Percentiles rank a stretch among this genome's conserved stretches.
These are phyloP conservation scores for Phaeotremella skinneri DNA, from an alignment of 768 basidiomycete genomes.

Conservation along the genomic window DNA sequence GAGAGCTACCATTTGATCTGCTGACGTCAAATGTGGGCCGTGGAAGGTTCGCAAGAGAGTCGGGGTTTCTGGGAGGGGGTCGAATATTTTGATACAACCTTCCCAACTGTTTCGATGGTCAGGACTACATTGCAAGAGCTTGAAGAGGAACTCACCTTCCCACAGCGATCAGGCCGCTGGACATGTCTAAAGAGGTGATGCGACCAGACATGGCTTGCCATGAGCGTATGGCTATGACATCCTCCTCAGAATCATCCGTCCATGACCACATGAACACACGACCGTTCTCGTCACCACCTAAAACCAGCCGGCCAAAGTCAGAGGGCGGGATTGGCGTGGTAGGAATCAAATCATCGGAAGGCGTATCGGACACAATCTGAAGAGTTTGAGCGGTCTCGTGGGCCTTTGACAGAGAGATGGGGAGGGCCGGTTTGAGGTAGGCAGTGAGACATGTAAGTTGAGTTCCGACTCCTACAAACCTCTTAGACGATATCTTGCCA, in stretches of 20 bases:
- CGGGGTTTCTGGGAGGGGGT: slow-evolving; percentile 37
- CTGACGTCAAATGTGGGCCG: slow-evolving; percentile 30
- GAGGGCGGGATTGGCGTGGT: background rate
- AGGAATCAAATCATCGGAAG: slow-evolving; percentile 1
- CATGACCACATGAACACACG: slow-evolving; percentile 36
- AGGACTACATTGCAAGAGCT: background rate
- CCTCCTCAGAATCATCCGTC: slow-evolving; percentile 9
- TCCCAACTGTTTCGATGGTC: slow-evolving; percentile 24
- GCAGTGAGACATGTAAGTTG: slow-evolving; percentile 15
- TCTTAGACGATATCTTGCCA: background rate
- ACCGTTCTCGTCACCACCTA: slow-evolving; percentile 36
- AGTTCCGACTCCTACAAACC: slow-evolving; percentile 10
- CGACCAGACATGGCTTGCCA: slow-evolving; percentile 34
- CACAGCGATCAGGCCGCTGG: slow-evolving; percentile 37
- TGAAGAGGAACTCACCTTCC: slow-evolving; percentile 26
- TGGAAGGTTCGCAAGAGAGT: slow-evolving; percentile 35
- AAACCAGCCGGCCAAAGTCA: slow-evolving; percentile 30
- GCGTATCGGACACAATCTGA: slow-evolving; percentile 5
- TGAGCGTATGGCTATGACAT: slow-evolving; percentile 18
- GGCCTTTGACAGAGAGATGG: slow-evolving; percentile 14
- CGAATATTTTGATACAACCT: slow-evolving; percentile 42
- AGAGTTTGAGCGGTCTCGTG: background rate
- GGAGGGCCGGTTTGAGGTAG: slow-evolving; percentile 14
- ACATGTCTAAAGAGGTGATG: slow-evolving; percentile 38
- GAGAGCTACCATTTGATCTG: slow-evolving; percentile 21